Percentiles rank a stretch among this genome's conserved stretches.
Evolutionary conservation across 1,284 basidiomycete species (phyloP).

Genomic region (Anthracocystis panici-leucophaei): DNA sequence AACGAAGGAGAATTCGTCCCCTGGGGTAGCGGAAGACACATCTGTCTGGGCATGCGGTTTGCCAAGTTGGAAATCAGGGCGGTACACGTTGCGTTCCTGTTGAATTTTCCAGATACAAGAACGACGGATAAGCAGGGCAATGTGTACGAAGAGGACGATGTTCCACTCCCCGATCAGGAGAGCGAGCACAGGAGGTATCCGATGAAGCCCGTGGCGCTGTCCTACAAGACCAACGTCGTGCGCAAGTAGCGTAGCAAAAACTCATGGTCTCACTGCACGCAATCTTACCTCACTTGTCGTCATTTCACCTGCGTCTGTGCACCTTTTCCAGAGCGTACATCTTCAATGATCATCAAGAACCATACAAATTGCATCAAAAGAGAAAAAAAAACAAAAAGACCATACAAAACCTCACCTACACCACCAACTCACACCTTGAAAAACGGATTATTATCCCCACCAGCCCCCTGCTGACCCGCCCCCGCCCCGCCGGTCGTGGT

Average conservation of each 20-base stretch:
- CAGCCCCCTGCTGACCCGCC: conserved; percentile 13
- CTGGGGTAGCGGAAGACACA: conserved; percentile 53
- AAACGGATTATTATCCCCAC: conserved; percentile 56
- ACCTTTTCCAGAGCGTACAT: neutral
- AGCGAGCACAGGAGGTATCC: conserved; percentile 50
- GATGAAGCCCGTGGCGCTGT: conserved; percentile 25
- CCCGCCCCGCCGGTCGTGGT: conserved; percentile 22
- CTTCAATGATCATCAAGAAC: neutral
- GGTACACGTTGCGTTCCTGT: conserved; percentile 38
- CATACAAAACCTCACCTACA: neutral
- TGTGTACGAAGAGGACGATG: conserved; percentile 6
- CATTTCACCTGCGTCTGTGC: neutral
- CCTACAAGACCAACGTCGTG: conserved; percentile 24
- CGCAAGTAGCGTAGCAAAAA: neutral
- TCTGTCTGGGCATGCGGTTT: conserved; percentile 53
- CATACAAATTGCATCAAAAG: conserved; percentile 6
- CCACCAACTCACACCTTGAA: conserved; percentile 50
- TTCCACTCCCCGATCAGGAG: conserved; percentile 42
- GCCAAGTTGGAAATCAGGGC: conserved; percentile 52
- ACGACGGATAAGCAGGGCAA: conserved; percentile 22
- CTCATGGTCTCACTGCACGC: neutral
- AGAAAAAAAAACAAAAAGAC: neutral
- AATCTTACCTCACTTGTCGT: neutral
- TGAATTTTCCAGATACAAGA: conserved; percentile 25
- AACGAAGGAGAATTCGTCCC: conserved; percentile 48